Base-by-base conservation (phyloP, 768 basidiomycete genomes). In the Mycena chlorophos region DNA sequence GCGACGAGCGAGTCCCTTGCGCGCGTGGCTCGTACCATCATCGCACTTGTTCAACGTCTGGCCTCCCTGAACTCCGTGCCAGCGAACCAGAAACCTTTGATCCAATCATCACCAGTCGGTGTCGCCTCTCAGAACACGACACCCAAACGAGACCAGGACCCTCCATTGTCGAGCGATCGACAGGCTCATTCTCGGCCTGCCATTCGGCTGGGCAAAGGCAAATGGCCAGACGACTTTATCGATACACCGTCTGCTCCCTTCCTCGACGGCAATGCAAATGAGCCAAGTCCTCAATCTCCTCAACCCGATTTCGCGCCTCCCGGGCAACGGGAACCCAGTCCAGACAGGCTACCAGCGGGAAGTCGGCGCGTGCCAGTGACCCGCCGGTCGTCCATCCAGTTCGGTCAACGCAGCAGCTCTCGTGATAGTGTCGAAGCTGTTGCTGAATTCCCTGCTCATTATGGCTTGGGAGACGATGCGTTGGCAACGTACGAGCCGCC, bases 201-300 rank as follows among this genome's bases (percentile, higher is more conserved):
- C 25, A 75, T 89, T 58, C 78, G 84, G 52, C 80, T 90, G 29
- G 83, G 84, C 29, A 88, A 90, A 68, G 89, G 87, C 55, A 89
- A 87, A 69, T 91, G 88, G 88, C 88, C 90, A 0, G 88, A 90
- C 69, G 89, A 90, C 68, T 88, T 90, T 66, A 67, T 91, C 52
- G 83, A 84, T 60, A 83, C 75, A 23, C 81, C 87, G 57, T 75
- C 76, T 50, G 54, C 69, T 54, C 59, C 69, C 62, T 80, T 58
- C 78, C 80, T 5, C 74, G 86, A 53, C 72, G 84, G 34, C 84
- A 87, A 4, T 77, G 77, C 4, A 87, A 90, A 65, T 82, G 85
- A 13, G 74, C 86, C 3, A 73, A 85, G 55, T 83, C 88, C 55
- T 86, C 82, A 61, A 71, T 87, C 46, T 89, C 91, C 58, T 62